phyloP scores from a whole-genome alignment of 129 eudicot genomes.

The Ambrosia artemisiifolia region DNA sequence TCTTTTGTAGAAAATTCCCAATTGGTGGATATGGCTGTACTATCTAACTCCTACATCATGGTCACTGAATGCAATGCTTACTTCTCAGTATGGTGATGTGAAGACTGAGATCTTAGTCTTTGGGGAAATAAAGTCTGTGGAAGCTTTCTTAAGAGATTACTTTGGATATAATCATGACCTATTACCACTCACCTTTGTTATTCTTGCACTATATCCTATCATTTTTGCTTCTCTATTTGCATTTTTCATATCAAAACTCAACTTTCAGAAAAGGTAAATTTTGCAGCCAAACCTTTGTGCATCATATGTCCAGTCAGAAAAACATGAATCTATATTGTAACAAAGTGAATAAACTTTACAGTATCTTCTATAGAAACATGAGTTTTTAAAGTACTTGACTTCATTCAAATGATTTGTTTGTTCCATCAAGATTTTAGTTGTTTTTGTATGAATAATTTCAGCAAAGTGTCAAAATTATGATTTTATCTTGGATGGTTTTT shows the following conservation, averaged over 20 bases:
- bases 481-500: no score
- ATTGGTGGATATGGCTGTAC: slow-evolving; percentile 81
- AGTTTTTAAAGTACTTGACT: no score
- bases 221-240: slow-evolving; percentile 57
- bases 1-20: slow-evolving; percentile 57
- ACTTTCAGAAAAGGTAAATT: slow-evolving; percentile 57
- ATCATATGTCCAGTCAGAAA: no score
- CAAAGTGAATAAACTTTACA: not conserved
- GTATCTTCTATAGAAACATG: no score
- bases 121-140: slow-evolving; percentile 44
- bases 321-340: no score
- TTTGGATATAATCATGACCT: slow-evolving; percentile 56
- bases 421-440: no score
- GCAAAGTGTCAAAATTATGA: no score
- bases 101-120: slow-evolving; percentile 38
- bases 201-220: slow-evolving; percentile 43
- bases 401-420: no score
- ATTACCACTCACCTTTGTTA: slow-evolving; percentile 38
- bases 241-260: slow-evolving; percentile 43
- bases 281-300: no score
- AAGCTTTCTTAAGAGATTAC: slow-evolving; percentile 47
- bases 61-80: slow-evolving; percentile 59
- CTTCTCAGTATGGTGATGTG: slow-evolving; percentile 72
- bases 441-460: no score
- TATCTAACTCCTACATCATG: slow-evolving; percentile 63